Evolutionary conservation across 148 eudicot genomes (phyloP).

Genomic region (Drosera capensis): DNA sequence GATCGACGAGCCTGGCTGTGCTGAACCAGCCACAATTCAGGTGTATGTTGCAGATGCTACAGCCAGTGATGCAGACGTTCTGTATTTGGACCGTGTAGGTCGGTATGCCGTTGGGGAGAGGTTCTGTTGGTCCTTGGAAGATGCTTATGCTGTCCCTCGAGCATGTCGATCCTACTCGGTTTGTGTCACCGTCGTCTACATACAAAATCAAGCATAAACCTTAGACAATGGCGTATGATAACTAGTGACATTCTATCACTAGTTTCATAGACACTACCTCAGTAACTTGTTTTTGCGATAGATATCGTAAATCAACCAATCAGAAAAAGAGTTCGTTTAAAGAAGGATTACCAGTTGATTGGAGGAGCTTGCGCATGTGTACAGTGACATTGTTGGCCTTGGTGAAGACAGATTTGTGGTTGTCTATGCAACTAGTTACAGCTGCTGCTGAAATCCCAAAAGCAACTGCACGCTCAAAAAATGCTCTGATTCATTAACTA

Average conservation of each 20-base stretch:
- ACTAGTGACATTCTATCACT: not conserved
- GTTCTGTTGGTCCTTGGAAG: conserved; percentile 29
- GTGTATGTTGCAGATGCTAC: conserved; percentile 35
- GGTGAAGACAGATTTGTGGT: not conserved
- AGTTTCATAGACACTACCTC: not conserved
- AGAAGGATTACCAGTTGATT: not conserved
- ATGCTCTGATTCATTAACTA: no score
- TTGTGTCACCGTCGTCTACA: conserved; percentile 3
- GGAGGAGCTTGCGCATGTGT: not conserved
- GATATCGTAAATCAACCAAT: not conserved
- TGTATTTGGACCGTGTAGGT: conserved; percentile 30
- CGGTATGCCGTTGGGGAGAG: conserved; percentile 41
- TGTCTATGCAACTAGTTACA: not conserved
- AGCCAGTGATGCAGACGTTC: conserved; percentile 22
- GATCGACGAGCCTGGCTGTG: conserved; percentile 41
- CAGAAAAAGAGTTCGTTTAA: no score
- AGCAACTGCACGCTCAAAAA: not conserved
- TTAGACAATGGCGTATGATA: no score
- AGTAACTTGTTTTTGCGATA: not conserved
- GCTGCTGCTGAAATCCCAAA: not conserved
- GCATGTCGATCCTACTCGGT: conserved; percentile 13
- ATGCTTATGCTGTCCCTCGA: conserved; percentile 33
- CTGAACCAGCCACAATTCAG: conserved; percentile 59
- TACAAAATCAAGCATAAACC: no score
- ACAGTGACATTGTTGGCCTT: not conserved